A percentile compares a stretch with the other conserved stretches of the same genome.
Conservation (phyloP, 1,284 basidiomycete species). For the Leccinum subatratum region DNA sequence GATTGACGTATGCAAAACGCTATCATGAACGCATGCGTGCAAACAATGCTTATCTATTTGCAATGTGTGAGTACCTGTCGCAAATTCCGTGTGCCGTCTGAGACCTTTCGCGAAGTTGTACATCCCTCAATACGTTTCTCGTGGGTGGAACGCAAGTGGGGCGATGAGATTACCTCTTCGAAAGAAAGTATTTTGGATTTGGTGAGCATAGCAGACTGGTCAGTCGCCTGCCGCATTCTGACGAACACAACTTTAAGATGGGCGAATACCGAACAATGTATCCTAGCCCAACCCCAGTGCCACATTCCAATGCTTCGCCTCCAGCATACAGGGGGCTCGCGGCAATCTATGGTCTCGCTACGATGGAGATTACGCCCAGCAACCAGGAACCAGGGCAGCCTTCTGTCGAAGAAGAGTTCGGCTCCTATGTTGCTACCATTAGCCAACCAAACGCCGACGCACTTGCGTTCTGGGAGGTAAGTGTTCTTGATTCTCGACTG, state of each 20-base stretch:
- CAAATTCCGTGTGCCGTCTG: not conserved
- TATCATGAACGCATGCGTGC: not conserved
- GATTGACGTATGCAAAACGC: not conserved
- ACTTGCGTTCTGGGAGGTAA: not conserved
- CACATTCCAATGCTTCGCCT: not conserved
- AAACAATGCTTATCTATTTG: not conserved
- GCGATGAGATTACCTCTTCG: not conserved
- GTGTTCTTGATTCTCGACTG: not conserved
- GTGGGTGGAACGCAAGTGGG: not conserved
- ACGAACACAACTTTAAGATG: not conserved
- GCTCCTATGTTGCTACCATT: not conserved
- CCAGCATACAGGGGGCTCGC: not conserved
- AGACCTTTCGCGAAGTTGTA: not conserved
- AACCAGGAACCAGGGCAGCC: not conserved
- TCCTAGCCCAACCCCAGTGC: not conserved
- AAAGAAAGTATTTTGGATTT: not conserved
- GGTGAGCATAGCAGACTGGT: not conserved
- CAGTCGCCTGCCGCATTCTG: not conserved
- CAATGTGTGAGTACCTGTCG: not conserved
- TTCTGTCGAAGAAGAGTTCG: not conserved
- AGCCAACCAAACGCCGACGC: not conserved
- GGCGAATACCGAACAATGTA: not conserved
- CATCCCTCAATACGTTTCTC: slow-evolving; percentile 1
- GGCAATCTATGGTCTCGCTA: not conserved
- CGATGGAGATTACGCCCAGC: not conserved